These are phyloP conservation scores for Trichoderma sp. DNA, from an alignment of 2,329 filamentous ascomycete species.

Conservation along the genomic window DNA sequence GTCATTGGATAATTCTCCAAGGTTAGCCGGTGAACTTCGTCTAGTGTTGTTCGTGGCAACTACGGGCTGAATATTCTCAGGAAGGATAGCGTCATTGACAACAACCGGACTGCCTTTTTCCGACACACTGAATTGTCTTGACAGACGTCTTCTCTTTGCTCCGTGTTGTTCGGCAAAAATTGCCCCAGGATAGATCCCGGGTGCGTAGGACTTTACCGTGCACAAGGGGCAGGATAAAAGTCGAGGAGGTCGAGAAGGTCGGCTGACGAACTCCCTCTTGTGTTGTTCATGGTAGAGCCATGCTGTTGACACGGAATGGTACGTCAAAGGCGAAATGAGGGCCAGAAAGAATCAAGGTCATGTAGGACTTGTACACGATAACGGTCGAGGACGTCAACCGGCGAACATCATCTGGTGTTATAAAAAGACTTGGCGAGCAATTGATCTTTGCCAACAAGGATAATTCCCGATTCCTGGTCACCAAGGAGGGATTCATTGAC, in stretches of 20 bases:
- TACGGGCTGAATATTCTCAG: background rate
- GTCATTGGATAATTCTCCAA: slow-evolving; percentile 21
- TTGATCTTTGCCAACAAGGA: background rate
- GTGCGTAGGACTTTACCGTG: too few species aligned
- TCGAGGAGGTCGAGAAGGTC: background rate
- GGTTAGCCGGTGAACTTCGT: slow-evolving; percentile 35
- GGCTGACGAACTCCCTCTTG: slow-evolving; percentile 18
- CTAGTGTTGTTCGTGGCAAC: slow-evolving; percentile 27
- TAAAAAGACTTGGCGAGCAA: slow-evolving; percentile 22
- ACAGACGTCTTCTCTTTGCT: background rate
- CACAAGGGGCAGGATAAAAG: too few species aligned
- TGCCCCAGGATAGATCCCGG: slow-evolving; percentile 16
- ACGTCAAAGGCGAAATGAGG: too few species aligned
- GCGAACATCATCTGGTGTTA: slow-evolving; percentile 36
- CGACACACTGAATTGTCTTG: slow-evolving; percentile 29
- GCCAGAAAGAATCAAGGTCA: too few species aligned
- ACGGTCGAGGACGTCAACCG: too few species aligned
- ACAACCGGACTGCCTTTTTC: slow-evolving; percentile 30
- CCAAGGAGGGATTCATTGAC: background rate
- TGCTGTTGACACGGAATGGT: too few species aligned
- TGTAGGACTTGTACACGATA: too few species aligned
- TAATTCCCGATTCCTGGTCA: too few species aligned
- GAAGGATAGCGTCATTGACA: background rate
- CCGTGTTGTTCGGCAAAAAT: background rate
- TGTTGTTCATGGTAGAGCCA: too few species aligned